A percentile compares a stretch with the other conserved stretches of the same genome.
These are phyloP conservation scores for Wallemia hederae DNA, from an alignment of 1,284 basidiomycete species.

Conservation along the genomic window DNA sequence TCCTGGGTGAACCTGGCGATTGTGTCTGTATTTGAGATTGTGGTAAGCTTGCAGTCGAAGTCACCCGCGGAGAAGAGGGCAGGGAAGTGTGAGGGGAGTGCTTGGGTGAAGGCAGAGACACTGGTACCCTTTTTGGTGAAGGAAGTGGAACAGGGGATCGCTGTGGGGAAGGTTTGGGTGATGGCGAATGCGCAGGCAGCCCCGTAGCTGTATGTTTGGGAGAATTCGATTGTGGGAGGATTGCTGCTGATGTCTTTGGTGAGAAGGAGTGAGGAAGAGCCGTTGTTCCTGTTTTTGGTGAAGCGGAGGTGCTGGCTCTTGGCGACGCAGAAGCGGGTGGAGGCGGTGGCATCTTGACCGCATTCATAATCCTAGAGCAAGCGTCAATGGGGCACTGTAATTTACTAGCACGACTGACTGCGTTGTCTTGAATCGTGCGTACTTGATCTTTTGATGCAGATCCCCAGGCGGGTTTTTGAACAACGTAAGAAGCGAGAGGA, in stretches of 20 bases:
- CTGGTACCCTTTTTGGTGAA: conserved; percentile 4
- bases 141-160: conserved; percentile 6
- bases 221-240: neutral
- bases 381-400: neutral
- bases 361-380: conserved; percentile 12
- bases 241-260: neutral
- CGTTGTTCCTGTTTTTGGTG: neutral
- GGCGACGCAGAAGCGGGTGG: conserved; percentile 1
- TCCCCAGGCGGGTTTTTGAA: conserved; percentile 25
- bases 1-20: no score
- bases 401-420: conserved; percentile 8
- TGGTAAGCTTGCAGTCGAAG: neutral
- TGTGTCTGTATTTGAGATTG: no score
- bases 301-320: neutral
- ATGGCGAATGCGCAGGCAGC: neutral
- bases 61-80: conserved; percentile 8
- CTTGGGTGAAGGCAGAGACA: conserved; percentile 13
- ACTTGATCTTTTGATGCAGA: neutral
- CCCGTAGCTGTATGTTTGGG: neutral
- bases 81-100: conserved; percentile 10
- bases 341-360: conserved; percentile 7
- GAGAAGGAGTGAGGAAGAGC: neutral
- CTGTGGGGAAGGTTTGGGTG: neutral
- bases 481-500: conserved; percentile 47
- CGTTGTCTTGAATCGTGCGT: conserved; percentile 10